A percentile compares a stretch with the other conserved stretches of the same genome.
phyloP scores from a whole-genome alignment of 2,329 filamentous ascomycete species.

The Talaromyces sp. region DNA sequence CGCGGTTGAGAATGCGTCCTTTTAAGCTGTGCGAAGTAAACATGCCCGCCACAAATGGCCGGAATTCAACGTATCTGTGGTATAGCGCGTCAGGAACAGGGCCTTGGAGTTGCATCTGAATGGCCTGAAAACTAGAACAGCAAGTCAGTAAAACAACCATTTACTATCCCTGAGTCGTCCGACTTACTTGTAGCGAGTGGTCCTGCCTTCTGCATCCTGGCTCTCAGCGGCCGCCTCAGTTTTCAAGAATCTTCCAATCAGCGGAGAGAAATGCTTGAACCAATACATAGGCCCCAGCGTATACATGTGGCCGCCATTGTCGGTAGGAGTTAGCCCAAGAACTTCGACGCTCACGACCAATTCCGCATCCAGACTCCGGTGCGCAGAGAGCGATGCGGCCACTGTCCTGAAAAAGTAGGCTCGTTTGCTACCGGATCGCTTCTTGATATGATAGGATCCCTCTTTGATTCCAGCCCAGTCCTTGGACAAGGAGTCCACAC shows the following conservation, averaged over 20 bases:
- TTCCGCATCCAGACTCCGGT: conserved; percentile 62
- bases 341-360: conserved; percentile 70
- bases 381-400: conserved; percentile 58
- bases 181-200: conserved; percentile 70
- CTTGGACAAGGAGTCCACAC: conserved; percentile 55
- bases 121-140: conserved; percentile 73
- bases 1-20: conserved; percentile 74
- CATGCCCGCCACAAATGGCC: conserved; percentile 82
- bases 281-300: conserved; percentile 72
- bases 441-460: conserved; percentile 66
- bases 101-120: conserved; percentile 80
- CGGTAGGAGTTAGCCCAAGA: conserved; percentile 65
- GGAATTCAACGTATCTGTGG: conserved; percentile 90
- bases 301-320: conserved; percentile 64
- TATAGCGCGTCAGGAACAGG: conserved; percentile 77
- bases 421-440: conserved; percentile 74
- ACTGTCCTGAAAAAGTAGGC: conserved; percentile 72
- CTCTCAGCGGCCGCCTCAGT: conserved; percentile 61
- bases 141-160: neutral
- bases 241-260: conserved; percentile 77
- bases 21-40: conserved; percentile 73
- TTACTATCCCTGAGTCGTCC: neutral
- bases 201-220: conserved; percentile 48
- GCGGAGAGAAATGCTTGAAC: conserved; percentile 80
- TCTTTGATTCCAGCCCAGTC: conserved; percentile 64